Percentiles rank a stretch among this genome's conserved stretches.
Evolutionary conservation across 495 filamentous ascomycete species (phyloP).

Genomic region (Aspergillus nanangensis): DNA sequence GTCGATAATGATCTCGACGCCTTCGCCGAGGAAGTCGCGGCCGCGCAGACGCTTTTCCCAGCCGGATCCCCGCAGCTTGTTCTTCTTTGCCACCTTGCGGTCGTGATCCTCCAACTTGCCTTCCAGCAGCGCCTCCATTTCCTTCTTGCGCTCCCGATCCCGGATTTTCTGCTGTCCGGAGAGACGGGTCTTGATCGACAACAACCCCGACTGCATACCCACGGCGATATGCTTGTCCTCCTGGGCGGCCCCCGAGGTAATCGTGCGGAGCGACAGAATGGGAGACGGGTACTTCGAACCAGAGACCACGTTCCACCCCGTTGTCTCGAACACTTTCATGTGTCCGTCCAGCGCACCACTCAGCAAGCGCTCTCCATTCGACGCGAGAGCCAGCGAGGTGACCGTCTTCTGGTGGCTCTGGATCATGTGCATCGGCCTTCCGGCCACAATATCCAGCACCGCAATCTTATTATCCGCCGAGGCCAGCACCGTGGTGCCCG

Average conservation of each 20-base stretch:
- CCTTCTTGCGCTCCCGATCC: constrained; percentile 72
- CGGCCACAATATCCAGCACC: constrained; percentile 92
- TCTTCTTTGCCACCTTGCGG: constrained; percentile 57
- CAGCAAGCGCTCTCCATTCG: constrained; percentile 72
- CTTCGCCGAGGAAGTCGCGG: constrained; percentile 80
- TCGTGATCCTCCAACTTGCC: constrained; percentile 70
- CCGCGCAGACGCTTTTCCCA: constrained; percentile 67
- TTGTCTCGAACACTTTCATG: constrained; percentile 92
- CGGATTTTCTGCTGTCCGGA: constrained; percentile 76
- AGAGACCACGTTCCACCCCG: constrained; percentile 85
- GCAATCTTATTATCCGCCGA: constrained; percentile 83
- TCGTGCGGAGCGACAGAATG: constrained; percentile 74
- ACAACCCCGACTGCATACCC: constrained; percentile 85
- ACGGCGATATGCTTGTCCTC: constrained; percentile 90
- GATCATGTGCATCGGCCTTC: constrained; percentile 77
- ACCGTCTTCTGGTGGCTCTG: constrained; percentile 98
- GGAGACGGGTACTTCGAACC: constrained; percentile 90
- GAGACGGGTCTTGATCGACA: constrained; percentile 82
- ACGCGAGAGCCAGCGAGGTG: constrained; percentile 74
- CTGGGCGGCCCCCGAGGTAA: constrained; percentile 57
- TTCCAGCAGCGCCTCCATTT: constrained; percentile 78
- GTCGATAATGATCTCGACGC: constrained; percentile 81
- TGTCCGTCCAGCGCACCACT: constrained; percentile 90
- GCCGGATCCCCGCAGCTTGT: constrained; percentile 62
- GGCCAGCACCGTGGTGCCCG: constrained; percentile 80